A percentile compares a stretch with the other conserved stretches of the same genome.
phyloP scores from a whole-genome alignment of 495 filamentous ascomycete species.

The Lophiotrema nucula region DNA sequence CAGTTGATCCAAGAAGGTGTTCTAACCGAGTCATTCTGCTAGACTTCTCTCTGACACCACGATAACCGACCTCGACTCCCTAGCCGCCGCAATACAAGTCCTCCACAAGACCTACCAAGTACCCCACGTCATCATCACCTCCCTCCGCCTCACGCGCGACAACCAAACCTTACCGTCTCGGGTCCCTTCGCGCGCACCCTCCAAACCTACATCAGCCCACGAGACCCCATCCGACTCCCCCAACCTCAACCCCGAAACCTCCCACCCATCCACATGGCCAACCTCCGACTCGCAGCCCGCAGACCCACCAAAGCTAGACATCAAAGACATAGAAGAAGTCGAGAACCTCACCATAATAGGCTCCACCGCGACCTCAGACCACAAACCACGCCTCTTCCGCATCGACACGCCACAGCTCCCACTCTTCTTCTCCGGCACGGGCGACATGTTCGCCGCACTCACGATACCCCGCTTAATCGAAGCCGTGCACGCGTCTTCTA shows the following conservation, averaged over 20 bases:
- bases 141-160: conserved; percentile 54
- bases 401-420: conserved; percentile 83
- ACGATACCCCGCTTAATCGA: conserved; percentile 87
- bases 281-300: conserved; percentile 5
- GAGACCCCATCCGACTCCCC: conserved; percentile 9
- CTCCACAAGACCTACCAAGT: conserved; percentile 75
- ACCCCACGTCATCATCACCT: conserved; percentile 92
- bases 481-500: conserved; percentile 54
- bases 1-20: neutral
- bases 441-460: conserved; percentile 96
- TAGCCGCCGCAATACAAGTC: conserved; percentile 69
- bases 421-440: conserved; percentile 91
- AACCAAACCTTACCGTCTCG: conserved; percentile 40
- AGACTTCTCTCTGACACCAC: conserved; percentile 79
- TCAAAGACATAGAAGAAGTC: neutral
- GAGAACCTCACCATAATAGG: conserved; percentile 71
- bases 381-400: conserved; percentile 71
- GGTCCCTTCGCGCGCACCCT: conserved; percentile 36
- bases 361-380: conserved; percentile 62
- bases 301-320: neutral
- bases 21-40: neutral
- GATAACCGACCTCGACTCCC: conserved; percentile 70
- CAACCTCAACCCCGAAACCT: conserved; percentile 11
- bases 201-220: conserved; percentile 1
- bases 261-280: conserved; percentile 13